These are phyloP conservation scores for Strigomonas oncopelti DNA, from an alignment of 208 protist species.

Conservation along the genomic window DNA sequence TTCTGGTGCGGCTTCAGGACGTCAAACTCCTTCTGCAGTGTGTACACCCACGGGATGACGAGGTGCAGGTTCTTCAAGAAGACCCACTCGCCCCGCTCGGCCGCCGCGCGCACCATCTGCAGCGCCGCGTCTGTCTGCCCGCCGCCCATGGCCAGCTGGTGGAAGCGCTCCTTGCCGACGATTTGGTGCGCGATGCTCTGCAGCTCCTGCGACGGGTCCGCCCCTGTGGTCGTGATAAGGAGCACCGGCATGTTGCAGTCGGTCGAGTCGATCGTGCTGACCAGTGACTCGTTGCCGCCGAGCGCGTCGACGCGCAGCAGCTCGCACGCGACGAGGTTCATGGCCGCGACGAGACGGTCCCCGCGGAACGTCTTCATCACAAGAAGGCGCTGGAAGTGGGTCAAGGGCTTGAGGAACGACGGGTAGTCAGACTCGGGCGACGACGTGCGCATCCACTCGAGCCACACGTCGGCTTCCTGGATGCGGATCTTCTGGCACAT, in stretches of 20 bases:
- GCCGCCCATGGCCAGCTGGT: slow-evolving; percentile 95
- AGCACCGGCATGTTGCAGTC: slow-evolving; percentile 80
- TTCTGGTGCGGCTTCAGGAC: slow-evolving; percentile 72
- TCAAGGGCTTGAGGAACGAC: slow-evolving; percentile 83
- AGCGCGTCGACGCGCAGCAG: slow-evolving; percentile 74
- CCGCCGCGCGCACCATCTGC: slow-evolving; percentile 61
- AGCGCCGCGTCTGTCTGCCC: slow-evolving; percentile 92
- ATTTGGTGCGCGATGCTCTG: slow-evolving; percentile 77
- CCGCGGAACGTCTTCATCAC: slow-evolving; percentile 93
- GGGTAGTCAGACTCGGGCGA: slow-evolving; percentile 89
- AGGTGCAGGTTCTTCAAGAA: slow-evolving; percentile 98
- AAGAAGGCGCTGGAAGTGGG: slow-evolving; percentile 92
- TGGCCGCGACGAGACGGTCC: slow-evolving; percentile 94
- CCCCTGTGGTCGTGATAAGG: slow-evolving; percentile 93
- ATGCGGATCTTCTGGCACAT: slow-evolving; percentile 66
- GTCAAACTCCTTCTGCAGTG: slow-evolving; percentile 91
- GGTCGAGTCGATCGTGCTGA: slow-evolving; percentile 44
- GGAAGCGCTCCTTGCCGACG: slow-evolving; percentile 79
- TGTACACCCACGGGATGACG: slow-evolving; percentile 91
- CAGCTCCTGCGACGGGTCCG: slow-evolving; percentile 94
- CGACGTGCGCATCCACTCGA: slow-evolving; percentile 85
- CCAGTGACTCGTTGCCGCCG: slow-evolving; percentile 63
- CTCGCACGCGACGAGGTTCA: slow-evolving; percentile 80
- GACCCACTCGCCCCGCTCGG: slow-evolving; percentile 90
- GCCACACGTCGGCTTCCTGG: slow-evolving; percentile 89